Conservation (phyloP, 495 filamentous ascomycete genomes). For the Xylaria telfairii region DNA sequence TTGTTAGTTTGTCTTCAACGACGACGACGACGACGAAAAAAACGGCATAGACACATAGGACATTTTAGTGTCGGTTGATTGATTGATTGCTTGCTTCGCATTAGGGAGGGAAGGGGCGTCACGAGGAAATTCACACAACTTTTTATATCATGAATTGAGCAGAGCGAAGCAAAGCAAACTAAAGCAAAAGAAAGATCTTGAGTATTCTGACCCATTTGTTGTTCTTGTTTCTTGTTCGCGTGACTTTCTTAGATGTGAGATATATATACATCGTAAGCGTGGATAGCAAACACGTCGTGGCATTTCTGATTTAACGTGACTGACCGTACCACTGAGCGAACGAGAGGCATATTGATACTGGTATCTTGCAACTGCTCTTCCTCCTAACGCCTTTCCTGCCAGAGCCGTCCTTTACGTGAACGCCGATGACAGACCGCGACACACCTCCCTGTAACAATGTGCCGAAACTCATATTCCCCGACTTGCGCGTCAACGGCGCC, state of each 20-base stretch:
- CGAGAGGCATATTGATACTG: not conserved
- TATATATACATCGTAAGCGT: not conserved
- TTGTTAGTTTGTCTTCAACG: not conserved
- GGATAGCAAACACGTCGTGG: not conserved
- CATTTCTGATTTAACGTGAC: not conserved
- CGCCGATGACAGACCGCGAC: not conserved
- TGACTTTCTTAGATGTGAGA: no score
- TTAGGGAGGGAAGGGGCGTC: not conserved
- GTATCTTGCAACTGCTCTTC: not conserved
- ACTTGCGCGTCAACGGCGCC: not conserved
- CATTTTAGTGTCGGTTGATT: not conserved
- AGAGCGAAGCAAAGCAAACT: not conserved
- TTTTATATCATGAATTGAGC: not conserved
- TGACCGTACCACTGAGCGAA: not conserved
- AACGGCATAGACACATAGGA: not conserved
- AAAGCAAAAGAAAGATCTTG: not conserved
- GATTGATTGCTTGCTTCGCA: not conserved
- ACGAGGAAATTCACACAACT: not conserved
- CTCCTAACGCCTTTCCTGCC: slow-evolving; percentile 1
- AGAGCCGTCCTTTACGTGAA: not conserved
- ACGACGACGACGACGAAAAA: no score
- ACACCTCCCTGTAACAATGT: not conserved
- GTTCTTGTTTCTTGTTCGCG: not conserved
- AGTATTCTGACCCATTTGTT: not conserved
- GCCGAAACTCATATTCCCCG: not conserved